phyloP scores from a whole-genome alignment of 2,329 filamentous ascomycete species.

The Pestalotiopsis sp. region DNA sequence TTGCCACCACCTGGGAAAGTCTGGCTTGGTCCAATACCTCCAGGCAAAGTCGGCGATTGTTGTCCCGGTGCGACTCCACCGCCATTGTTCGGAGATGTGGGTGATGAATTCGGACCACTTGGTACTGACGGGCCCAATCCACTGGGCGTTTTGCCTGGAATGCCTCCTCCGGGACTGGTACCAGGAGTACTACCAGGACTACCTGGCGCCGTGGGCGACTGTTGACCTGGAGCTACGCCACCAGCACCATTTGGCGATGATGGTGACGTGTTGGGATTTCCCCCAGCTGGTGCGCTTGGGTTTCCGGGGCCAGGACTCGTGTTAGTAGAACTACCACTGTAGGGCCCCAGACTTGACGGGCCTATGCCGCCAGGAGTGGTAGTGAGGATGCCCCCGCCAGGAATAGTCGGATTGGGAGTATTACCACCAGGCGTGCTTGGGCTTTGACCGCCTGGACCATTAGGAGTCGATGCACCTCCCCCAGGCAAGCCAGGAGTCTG shows the following conservation, averaged over 20 bases:
- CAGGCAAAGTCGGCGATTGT: conserved; percentile 4
- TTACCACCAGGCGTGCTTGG: not conserved
- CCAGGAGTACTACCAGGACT: conserved; percentile 7
- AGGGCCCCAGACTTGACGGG: not conserved
- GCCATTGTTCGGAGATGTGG: conserved; percentile 8
- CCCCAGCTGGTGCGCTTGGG: not conserved
- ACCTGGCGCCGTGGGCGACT: not conserved
- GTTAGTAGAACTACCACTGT: not conserved
- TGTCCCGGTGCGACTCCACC: not conserved
- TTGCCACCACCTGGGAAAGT: not conserved
- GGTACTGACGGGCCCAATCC: too few species aligned
- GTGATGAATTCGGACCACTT: not conserved
- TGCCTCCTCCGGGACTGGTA: conserved; percentile 3
- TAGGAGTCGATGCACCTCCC: not conserved
- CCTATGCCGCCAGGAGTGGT: not conserved
- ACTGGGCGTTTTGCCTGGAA: not conserved
- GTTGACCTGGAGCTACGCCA: conserved; percentile 5
- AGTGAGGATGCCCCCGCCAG: not conserved
- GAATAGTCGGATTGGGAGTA: not conserved
- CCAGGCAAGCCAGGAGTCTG: not conserved
- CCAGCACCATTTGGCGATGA: conserved; percentile 9
- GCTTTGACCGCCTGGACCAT: not conserved
- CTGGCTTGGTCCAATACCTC: not conserved
- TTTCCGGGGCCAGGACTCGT: not conserved
- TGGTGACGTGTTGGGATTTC: not conserved